Percentiles rank a stretch among this genome's conserved stretches.
Conservation (phyloP, 2,329 filamentous ascomycete species). For the Cryphonectria japonica region DNA sequence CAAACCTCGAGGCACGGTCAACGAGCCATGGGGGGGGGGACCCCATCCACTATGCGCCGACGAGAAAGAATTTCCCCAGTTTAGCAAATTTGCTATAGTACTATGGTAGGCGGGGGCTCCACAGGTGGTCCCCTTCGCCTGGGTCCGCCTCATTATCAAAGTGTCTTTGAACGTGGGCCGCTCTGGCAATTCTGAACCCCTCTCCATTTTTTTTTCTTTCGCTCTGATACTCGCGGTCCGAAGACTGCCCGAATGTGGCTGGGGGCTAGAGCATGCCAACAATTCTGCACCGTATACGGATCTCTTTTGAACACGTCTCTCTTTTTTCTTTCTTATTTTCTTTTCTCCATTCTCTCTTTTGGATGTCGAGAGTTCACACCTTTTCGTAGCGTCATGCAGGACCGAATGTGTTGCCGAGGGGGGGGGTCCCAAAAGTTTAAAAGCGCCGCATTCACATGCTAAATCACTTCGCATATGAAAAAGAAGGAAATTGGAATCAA, state of each 20-base stretch:
- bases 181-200: slow-evolving; percentile 11
- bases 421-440: slow-evolving; percentile 1
- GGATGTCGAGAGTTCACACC: not conserved
- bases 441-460: slow-evolving; percentile 12
- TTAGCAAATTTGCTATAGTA: slow-evolving; percentile 14
- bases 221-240: slow-evolving; percentile 28
- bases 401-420: not conserved
- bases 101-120: slow-evolving; percentile 22
- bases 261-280: slow-evolving; percentile 17
- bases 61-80: slow-evolving; percentile 27
- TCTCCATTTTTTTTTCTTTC: slow-evolving; percentile 26
- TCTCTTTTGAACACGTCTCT: not conserved
- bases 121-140: slow-evolving; percentile 15
- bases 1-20: not conserved
- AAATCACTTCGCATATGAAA: not conserved
- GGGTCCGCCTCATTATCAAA: slow-evolving; percentile 18
- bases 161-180: slow-evolving; percentile 17
- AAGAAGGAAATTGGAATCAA: not conserved
- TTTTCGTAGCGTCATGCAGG: not conserved
- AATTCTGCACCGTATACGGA: not conserved
- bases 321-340: not conserved
- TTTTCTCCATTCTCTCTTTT: not conserved
- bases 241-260: slow-evolving; percentile 23
- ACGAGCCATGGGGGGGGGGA: not conserved
- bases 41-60: slow-evolving; percentile 6